phyloP scores from a whole-genome alignment of 2,329 filamentous ascomycete species.

The Colletotrichum nymphaeae region DNA sequence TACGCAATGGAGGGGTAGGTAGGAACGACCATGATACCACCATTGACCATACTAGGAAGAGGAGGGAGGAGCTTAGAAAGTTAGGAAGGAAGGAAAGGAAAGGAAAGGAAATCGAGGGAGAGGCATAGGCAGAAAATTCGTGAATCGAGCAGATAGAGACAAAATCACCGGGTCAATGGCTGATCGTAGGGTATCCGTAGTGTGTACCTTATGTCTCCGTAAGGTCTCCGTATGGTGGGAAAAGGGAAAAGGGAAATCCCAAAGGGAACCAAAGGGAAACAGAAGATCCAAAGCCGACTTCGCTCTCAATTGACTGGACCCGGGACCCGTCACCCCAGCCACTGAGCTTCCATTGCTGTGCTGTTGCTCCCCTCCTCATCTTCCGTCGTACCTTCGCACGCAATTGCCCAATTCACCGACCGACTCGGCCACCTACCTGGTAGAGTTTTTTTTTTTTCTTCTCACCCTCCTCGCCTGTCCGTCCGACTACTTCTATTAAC shows the following conservation, averaged over 20 bases:
- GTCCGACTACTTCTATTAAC: constrained; percentile 28
- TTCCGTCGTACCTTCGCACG: constrained; percentile 25
- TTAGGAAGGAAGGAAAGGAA: not conserved
- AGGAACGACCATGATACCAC: no score
- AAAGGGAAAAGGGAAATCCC: not conserved
- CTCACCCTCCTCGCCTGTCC: constrained; percentile 8
- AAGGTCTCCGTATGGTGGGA: not conserved
- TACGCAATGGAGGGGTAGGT: not conserved
- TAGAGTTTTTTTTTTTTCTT: constrained; percentile 27
- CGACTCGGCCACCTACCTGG: constrained; percentile 25
- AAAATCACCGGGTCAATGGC: constrained; percentile 2
- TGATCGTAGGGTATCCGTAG: not conserved
- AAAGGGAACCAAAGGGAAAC: not conserved
- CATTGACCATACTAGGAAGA: not conserved
- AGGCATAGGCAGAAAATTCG: not conserved
- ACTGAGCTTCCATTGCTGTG: constrained; percentile 17
- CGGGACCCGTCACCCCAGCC: constrained; percentile 27
- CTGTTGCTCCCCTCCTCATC: not conserved
- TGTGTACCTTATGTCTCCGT: constrained; percentile 1
- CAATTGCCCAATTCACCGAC: constrained; percentile 32
- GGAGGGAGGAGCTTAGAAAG: not conserved
- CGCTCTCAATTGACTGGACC: constrained; percentile 25
- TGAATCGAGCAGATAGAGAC: not conserved
- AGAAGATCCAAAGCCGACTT: constrained; percentile 24
- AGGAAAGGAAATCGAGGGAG: not conserved